Evolutionary conservation across 176 grass and related monocot genomes (phyloP).

Genomic region (Puya raimondii): DNA sequence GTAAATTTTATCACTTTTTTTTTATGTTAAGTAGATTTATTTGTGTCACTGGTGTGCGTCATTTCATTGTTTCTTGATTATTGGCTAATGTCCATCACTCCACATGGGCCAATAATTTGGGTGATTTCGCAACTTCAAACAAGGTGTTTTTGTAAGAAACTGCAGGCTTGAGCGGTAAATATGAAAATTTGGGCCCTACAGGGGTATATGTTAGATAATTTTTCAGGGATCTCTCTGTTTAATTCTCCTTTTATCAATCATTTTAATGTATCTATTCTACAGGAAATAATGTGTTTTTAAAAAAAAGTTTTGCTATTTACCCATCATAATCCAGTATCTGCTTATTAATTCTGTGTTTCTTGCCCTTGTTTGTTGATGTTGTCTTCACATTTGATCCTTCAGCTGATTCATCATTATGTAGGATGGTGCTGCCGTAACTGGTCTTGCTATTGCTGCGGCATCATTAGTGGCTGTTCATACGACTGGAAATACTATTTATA

Average conservation of each 20-base stretch:
- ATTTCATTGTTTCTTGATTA: too few relatives aligned
- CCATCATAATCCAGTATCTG: not conserved
- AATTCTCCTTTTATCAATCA: not conserved
- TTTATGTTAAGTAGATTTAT: too few relatives aligned
- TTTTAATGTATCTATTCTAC: not conserved
- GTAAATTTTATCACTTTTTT: too few relatives aligned
- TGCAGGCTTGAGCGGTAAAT: not conserved
- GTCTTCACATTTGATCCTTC: slow-evolving; percentile 6
- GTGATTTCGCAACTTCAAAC: not conserved
- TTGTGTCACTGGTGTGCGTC: too few relatives aligned
- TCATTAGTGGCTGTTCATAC: slow-evolving; percentile 84
- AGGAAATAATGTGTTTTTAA: not conserved
- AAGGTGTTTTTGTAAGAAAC: not conserved
- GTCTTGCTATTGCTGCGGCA: slow-evolving; percentile 80
- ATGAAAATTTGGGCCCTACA: too few relatives aligned
- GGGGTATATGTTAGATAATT: too few relatives aligned
- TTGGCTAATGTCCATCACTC: too few relatives aligned
- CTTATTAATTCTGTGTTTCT: not conserved
- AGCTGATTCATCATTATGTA: slow-evolving; percentile 21
- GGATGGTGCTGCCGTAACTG: slow-evolving; percentile 88
- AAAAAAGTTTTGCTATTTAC: not conserved
- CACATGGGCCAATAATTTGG: too few relatives aligned
- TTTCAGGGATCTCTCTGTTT: too few relatives aligned
- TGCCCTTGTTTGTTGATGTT: not conserved
- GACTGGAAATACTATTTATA: slow-evolving; percentile 91